A percentile compares a stretch with the other conserved stretches of the same genome.
phyloP scores from a whole-genome alignment of 345 rosid genomes.

The Populus euphratica region DNA sequence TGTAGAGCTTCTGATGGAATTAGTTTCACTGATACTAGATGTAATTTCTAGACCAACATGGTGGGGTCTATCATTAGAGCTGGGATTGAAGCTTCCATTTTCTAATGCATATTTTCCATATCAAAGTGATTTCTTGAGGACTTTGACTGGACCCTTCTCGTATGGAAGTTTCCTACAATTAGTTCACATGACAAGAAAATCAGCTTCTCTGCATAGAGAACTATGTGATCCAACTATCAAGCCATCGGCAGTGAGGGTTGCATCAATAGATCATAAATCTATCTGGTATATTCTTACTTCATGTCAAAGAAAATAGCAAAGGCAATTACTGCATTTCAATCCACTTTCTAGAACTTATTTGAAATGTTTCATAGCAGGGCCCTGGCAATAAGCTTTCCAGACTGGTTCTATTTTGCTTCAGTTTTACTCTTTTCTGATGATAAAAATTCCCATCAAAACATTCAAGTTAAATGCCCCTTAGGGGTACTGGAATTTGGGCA shows the following conservation, averaged over 20 bases:
- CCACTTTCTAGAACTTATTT: not conserved
- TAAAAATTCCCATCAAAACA: slow-evolving; percentile 21
- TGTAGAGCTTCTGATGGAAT: slow-evolving; percentile 49
- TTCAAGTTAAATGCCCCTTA: slow-evolving; percentile 19
- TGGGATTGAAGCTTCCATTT: slow-evolving; percentile 58
- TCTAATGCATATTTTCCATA: slow-evolving; percentile 62
- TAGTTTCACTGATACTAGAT: slow-evolving; percentile 50
- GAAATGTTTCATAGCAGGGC: slow-evolving; percentile 51
- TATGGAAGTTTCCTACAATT: slow-evolving; percentile 34
- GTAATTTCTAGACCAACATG: slow-evolving; percentile 53
- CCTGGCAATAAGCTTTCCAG: slow-evolving; percentile 71
- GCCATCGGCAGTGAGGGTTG: slow-evolving; percentile 23
- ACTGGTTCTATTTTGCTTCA: slow-evolving; percentile 77
- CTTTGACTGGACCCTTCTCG: slow-evolving; percentile 50
- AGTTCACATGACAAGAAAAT: slow-evolving; percentile 36
- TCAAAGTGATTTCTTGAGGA: slow-evolving; percentile 38
- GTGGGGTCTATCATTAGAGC: slow-evolving; percentile 64
- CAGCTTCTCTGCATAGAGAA: slow-evolving; percentile 15
- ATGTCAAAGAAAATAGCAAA: not conserved
- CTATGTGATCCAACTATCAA: slow-evolving; percentile 19
- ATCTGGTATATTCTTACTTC: slow-evolving; percentile 45
- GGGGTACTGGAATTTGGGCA: slow-evolving; percentile 17
- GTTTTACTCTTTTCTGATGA: slow-evolving; percentile 42
- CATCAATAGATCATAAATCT: slow-evolving; percentile 50
- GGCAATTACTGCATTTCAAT: not conserved